These are phyloP conservation scores for Penicillium canescens DNA, from an alignment of 495 filamentous ascomycete species.

Conservation along the genomic window DNA sequence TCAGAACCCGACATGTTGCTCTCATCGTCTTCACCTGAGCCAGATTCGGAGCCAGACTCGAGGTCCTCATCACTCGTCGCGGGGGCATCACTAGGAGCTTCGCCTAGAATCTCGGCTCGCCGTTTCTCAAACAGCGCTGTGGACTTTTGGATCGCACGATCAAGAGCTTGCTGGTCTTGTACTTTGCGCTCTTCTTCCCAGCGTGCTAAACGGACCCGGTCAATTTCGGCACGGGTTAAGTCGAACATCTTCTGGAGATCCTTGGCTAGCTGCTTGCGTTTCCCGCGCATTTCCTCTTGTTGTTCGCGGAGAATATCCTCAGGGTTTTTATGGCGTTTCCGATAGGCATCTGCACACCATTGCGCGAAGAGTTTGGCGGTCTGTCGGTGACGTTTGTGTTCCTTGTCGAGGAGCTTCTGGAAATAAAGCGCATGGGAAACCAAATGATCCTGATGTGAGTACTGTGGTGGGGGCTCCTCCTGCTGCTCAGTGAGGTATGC, in stretches of 20 bases:
- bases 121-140: conserved; percentile 56
- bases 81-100: conserved; percentile 39
- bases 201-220: conserved; percentile 65
- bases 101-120: conserved; percentile 53
- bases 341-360: conserved; percentile 48
- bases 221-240: conserved; percentile 73
- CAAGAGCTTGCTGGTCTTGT: conserved; percentile 76
- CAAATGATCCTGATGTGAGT: conserved; percentile 82
- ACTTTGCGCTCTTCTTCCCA: conserved; percentile 88
- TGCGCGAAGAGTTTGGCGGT: conserved; percentile 45
- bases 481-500: conserved; percentile 77
- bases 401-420: conserved; percentile 71
- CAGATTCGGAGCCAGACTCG: conserved; percentile 40
- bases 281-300: conserved; percentile 49
- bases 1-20: conserved; percentile 68
- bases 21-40: conserved; percentile 51
- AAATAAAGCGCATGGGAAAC: conserved; percentile 79
- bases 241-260: conserved; percentile 76
- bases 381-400: conserved; percentile 68
- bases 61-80: conserved; percentile 50
- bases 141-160: conserved; percentile 76
- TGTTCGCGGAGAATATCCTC: conserved; percentile 50
- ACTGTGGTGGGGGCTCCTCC: conserved; percentile 70
- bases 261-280: conserved; percentile 68
- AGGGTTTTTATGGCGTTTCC: conserved; percentile 46